Base-by-base conservation (phyloP, 164 flowering plant genomes). In the Warburgia ugandensis region DNA sequence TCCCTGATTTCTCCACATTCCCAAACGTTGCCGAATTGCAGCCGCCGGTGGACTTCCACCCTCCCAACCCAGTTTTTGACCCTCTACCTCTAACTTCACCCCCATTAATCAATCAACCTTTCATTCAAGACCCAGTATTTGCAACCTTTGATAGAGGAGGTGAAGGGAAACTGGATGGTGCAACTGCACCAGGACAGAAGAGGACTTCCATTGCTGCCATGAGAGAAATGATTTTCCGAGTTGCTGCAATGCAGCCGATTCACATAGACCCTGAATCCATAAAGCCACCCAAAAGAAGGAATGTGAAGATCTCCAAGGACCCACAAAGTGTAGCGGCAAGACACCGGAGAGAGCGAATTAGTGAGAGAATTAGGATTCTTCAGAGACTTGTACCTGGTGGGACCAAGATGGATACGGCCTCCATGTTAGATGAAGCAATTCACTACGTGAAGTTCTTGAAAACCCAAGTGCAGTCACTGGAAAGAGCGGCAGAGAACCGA, bases 281-380 rank as follows among this genome's bases (percentile, higher is more conserved):
- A 42, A 78, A 76, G 62, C 75, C 80, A 1, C 84, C 80, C 0
- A 78, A 71, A 72, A 45, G 84, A 36, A 48, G 77, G 65, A 78
- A 78, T 50, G 84, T 78, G 49, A 76, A 73, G 75, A 73, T 78
- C 58, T 75, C 80, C 1, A 71, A 74, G 33, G 84, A 78, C 43
- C 84, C 84, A 1, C 84, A 78, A 40, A 76, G 78, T 52, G 78
- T 78, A 17, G 84, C 84, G 13, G 84, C 84, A 6, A 60, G 84
- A 37, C 84, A 76, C 20, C 47, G 84, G 21, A 58, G 84, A 36
- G 80, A 78, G 44, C 54, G 77, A 65, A 78, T 78, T n/a, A 78
- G 84, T 23, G 80, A 78, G 48, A 58, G 75, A 63, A 73, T 78
- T 11, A 67, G 84, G 61, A 78, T 76, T n/a, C 65, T 78, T 0